Conservation (phyloP, 129 eudicot species). For the Gnaphalium uliginosum region DNA sequence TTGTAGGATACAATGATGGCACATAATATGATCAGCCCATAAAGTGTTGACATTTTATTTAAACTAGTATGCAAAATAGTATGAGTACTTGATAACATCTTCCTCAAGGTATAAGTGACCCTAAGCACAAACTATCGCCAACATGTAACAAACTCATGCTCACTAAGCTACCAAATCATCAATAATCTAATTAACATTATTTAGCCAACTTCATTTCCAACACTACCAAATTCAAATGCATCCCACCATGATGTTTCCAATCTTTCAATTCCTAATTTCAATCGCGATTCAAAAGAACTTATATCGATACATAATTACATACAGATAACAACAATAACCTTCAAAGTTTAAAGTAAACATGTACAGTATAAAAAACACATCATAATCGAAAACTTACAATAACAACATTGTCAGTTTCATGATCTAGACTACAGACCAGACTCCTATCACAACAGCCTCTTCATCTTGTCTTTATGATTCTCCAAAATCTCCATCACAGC, state of each 20-base stretch:
- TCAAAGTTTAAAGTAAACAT: too few species aligned
- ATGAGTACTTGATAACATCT: not conserved
- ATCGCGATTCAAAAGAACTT: too few species aligned
- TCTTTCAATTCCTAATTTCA: too few species aligned
- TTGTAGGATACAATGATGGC: not conserved
- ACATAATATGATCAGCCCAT: not conserved
- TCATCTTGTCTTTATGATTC: conserved; percentile 27
- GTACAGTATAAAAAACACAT: not conserved
- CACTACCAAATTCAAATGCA: not conserved
- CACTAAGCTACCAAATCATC: not conserved
- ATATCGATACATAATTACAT: not conserved
- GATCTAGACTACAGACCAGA: not conserved
- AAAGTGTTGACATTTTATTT: not conserved
- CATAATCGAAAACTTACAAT: not conserved
- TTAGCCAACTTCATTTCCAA: not conserved
- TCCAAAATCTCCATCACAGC: conserved; percentile 35
- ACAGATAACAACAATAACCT: not conserved
- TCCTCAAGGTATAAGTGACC: not conserved
- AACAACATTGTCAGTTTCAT: not conserved
- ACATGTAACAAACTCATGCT: not conserved
- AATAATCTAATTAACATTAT: too few species aligned
- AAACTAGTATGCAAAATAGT: not conserved
- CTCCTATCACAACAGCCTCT: conserved; percentile 24
- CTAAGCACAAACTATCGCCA: not conserved
- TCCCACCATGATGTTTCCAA: too few species aligned